Evolutionary conservation across 176 grass and related monocot species (phyloP), one percentile per base, ranked within the genome.

Genomic region (Ensete ventricosum): DNA sequence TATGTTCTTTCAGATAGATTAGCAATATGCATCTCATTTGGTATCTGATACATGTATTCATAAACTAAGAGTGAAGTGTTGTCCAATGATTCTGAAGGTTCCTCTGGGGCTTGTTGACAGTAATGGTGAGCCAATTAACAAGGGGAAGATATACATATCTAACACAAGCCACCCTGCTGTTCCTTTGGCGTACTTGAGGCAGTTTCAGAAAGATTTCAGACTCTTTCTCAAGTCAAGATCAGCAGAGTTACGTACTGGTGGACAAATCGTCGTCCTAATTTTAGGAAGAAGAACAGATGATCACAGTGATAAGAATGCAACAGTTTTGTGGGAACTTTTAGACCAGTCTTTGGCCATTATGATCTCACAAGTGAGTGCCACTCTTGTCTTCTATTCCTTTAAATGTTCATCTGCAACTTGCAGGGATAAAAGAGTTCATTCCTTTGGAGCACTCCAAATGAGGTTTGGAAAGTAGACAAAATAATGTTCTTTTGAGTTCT

Each of bases 131-230:
- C 75, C 95, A 52, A 83, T 94, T 43, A 99, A 99, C 76, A 87
- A 75, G 78, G 88, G 91, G 6, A 99, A 89, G 75, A 94, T 91
- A 83, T 94, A 94, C 71, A 91, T 94, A 27, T 99, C 86, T 5
- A 84, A 80, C 75, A 84, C 86, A 11, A 91, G 91, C 81, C 91
- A 91, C 16, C 73, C 7, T 24, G 73, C 64, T 54, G 90, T 95
- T 59, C 65, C 82, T 0, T 6, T 49, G 60, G 86, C 86, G 8
- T 99, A 99, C 83, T 83, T 80, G 53, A 62, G 80, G 72, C 96
- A 99, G 85, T 99, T 95, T 74, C 88, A 87, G 83, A 80, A 88
- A 24, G 95, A 99, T 83, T 99, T 99, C 71, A 64, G 63, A 78
- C 62, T 86, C 29, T 94, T 99, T 79, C 96, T 99, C 70, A 64